Conservation (phyloP, 1,139 yeast genomes). For the Yamadazyma jaroonii region DNA sequence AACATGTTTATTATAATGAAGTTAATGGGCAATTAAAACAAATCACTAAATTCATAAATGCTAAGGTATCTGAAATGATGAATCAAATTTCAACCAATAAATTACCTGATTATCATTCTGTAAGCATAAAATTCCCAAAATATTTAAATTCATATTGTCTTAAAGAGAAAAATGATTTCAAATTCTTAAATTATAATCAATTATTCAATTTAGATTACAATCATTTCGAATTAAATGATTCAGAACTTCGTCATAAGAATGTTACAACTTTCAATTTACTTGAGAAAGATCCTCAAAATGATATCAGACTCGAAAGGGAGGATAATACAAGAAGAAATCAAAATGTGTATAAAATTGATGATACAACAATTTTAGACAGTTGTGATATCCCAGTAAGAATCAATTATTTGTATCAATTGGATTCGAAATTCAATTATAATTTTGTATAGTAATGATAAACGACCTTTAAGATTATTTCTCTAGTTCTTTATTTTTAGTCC, state of each 20-base stretch:
- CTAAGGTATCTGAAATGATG: constrained; percentile 20
- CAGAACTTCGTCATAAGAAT: constrained; percentile 2
- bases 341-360: constrained; percentile 14
- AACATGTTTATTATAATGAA: constrained; percentile 34
- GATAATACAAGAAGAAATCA: constrained; percentile 9
- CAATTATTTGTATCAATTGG: constrained; percentile 14
- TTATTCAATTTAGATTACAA: constrained; percentile 10
- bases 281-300: constrained; percentile 11
- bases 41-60: constrained; percentile 26
- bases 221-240: constrained; percentile 9
- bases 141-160: constrained; percentile 20
- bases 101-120: constrained; percentile 32
- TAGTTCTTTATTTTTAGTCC: too few species aligned
- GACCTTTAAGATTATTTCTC: too few species aligned
- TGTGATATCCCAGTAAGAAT: constrained; percentile 25
- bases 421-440: constrained; percentile 4
- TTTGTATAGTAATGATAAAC: not conserved
- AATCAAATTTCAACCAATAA: constrained; percentile 11
- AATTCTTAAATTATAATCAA: constrained; percentile 5
- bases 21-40: constrained; percentile 22
- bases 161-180: constrained; percentile 2
- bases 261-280: constrained; percentile 1
- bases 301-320: constrained; percentile 9
- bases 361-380: constrained; percentile 13
- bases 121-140: constrained; percentile 25